Evolutionary conservation across 441 rosid genomes (phyloP).

Genomic region (Pelargonium citronellum): DNA sequence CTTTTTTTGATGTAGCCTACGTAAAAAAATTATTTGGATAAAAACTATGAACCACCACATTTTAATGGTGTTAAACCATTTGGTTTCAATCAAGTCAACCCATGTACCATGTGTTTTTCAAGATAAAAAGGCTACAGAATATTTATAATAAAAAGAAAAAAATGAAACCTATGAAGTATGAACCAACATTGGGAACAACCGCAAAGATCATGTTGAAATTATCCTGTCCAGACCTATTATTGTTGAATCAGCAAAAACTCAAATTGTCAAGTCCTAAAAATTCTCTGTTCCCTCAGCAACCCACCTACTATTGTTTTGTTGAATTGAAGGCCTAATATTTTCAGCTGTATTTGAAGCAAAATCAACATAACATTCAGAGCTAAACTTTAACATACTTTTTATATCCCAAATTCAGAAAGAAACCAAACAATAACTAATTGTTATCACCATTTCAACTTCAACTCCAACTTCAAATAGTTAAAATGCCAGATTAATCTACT

Average conservation of each 20-base stretch:
- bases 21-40: background rate
- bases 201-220: too few relatives aligned
- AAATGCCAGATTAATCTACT: background rate
- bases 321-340: background rate
- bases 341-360: background rate
- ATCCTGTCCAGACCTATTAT: too few relatives aligned
- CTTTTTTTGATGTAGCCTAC: conserved; percentile 74
- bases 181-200: too few relatives aligned
- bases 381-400: background rate
- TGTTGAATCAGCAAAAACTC: background rate
- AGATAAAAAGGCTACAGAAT: too few relatives aligned
- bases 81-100: too few relatives aligned
- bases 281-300: background rate
- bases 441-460: background rate
- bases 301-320: background rate
- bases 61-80: too few relatives aligned
- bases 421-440: background rate
- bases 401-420: background rate
- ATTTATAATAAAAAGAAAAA: too few relatives aligned
- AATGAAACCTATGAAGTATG: too few relatives aligned
- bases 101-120: too few relatives aligned
- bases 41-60: too few relatives aligned
- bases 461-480: background rate
- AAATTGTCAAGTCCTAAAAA: background rate
- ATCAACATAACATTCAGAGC: background rate